Evolutionary conservation across 2,329 filamentous ascomycete species (phyloP).

Genomic region (Waltergamsia citrina): DNA sequence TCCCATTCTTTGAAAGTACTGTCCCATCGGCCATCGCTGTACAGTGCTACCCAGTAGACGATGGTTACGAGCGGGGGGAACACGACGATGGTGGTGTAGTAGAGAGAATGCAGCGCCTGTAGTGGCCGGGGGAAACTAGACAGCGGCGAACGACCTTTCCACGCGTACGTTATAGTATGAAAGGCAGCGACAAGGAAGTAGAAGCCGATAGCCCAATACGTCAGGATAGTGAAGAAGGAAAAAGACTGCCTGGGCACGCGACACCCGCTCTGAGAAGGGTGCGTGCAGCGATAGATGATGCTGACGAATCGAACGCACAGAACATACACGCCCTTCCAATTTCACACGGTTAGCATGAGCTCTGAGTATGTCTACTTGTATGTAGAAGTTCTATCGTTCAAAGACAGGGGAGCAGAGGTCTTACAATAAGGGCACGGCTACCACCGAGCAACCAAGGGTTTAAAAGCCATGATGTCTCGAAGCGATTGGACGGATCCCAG

Average conservation of each 20-base stretch:
- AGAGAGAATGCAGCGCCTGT: slow-evolving; percentile 54
- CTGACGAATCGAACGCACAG: slow-evolving; percentile 61
- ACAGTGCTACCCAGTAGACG: slow-evolving; percentile 61
- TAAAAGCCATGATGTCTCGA: slow-evolving; percentile 76
- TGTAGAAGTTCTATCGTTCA: too few relatives aligned
- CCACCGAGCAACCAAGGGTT: slow-evolving; percentile 51
- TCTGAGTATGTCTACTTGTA: slow-evolving; percentile 10
- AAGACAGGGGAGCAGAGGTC: slow-evolving; percentile 13
- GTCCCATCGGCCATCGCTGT: slow-evolving; percentile 41
- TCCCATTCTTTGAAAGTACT: slow-evolving; percentile 45
- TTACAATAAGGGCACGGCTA: slow-evolving; percentile 44
- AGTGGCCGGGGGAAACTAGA: slow-evolving; percentile 50
- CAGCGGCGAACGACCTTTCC: slow-evolving; percentile 42
- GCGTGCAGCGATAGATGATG: slow-evolving; percentile 55
- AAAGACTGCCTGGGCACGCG: slow-evolving; percentile 46
- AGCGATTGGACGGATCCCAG: slow-evolving; percentile 53
- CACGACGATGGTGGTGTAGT: slow-evolving; percentile 53
- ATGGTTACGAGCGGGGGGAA: slow-evolving; percentile 62
- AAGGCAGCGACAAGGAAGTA: slow-evolving; percentile 61
- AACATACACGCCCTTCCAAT: slow-evolving; percentile 49
- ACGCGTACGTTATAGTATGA: slow-evolving; percentile 61
- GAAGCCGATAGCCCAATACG: slow-evolving; percentile 75
- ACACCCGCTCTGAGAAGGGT: slow-evolving; percentile 33
- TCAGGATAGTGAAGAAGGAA: slow-evolving; percentile 75
- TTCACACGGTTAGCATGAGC: too few relatives aligned